Evolutionary conservation across 139 green algal genomes (phyloP), one percentile per base, ranked within the genome.

Genomic region (Tetradesmus obliquus): DNA sequence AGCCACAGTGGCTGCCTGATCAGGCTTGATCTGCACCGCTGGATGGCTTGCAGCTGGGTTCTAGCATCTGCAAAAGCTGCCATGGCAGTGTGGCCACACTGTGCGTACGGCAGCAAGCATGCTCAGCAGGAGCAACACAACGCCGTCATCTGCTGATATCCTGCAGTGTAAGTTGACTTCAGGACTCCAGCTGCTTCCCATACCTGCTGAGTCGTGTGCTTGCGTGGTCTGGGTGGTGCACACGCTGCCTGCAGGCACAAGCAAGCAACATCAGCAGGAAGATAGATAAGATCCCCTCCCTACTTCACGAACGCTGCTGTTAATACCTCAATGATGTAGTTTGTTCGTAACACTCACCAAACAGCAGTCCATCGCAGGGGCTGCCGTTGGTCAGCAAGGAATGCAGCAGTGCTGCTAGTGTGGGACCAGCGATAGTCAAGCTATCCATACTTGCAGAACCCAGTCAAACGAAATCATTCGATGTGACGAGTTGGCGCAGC

Each of bases 361-460:
- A 90, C 5, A 95, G 60, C 1, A 95, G 55, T 3, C 93, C 93
- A 62, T 95, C 93, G 20, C 91, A 93, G 3, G 82, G 69, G 6
- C 51, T 55, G 19, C 88, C 71, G 2, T 84, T 87, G 3, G 74
- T 24, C 2, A 89, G 87, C n/a, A 94, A 85, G 2, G 89, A 84
- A 13, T 94, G 82, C 22, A 95, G 24, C 0, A 91, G 60, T 2
- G 72, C 24, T 6, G 91, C 71, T 0, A 95, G 45, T 1, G 79
- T 91, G 3, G 93, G 62, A 13, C 93, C 93, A 69, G 83, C 62
- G 2, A 95, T 88, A 1, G 58, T 89, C 5, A 94, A 55, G 51
- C 81, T 74, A 84, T 92, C 24, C 57, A 72, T 45, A n/a, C 72
- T 24, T 66, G 90, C 7, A 87, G 72, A 7, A 89, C 90, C 24